Conservation (phyloP, 768 basidiomycete species). For the Grammothele lineata region DNA sequence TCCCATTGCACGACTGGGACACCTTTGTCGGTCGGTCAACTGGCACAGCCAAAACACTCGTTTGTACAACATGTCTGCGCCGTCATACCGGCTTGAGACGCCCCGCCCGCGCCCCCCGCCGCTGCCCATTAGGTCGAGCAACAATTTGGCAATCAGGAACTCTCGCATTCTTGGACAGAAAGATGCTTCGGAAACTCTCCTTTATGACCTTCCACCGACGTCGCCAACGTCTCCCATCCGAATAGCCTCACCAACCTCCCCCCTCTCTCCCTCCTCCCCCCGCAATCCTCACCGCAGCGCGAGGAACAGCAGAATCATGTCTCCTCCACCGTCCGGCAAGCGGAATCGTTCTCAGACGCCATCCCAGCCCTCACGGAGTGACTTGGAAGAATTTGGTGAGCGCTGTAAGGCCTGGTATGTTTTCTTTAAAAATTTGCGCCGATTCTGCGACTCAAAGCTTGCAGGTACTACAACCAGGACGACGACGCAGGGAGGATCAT, state of each 20-base stretch:
- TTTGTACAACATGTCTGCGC: conserved; percentile 45
- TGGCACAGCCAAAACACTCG: conserved; percentile 1
- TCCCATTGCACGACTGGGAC: background rate
- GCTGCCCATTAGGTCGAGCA: conserved; percentile 43
- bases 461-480: conserved; percentile 83
- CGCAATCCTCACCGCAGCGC: conserved; percentile 45
- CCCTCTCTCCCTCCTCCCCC: conserved; percentile 61
- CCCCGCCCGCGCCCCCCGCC: conserved; percentile 62
- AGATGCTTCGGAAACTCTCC: conserved; percentile 54
- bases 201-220: conserved; percentile 71
- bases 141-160: conserved; percentile 41
- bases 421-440: conserved; percentile 12
- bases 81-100: conserved; percentile 62
- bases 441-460: background rate
- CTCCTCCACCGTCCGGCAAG: conserved; percentile 48
- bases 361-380: conserved; percentile 56
- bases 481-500: conserved; percentile 73
- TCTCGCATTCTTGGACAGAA: conserved; percentile 39
- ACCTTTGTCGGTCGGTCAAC: too few species aligned
- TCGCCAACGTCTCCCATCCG: conserved; percentile 54
- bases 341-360: conserved; percentile 78
- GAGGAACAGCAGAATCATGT: conserved; percentile 45
- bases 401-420: conserved; percentile 74
- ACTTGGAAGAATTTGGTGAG: conserved; percentile 76
- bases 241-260: conserved; percentile 46